Evolutionary conservation across 2,329 filamentous ascomycete genomes (phyloP), one percentile per base, ranked within the genome.

Genomic region (Diaporthe helianthi): DNA sequence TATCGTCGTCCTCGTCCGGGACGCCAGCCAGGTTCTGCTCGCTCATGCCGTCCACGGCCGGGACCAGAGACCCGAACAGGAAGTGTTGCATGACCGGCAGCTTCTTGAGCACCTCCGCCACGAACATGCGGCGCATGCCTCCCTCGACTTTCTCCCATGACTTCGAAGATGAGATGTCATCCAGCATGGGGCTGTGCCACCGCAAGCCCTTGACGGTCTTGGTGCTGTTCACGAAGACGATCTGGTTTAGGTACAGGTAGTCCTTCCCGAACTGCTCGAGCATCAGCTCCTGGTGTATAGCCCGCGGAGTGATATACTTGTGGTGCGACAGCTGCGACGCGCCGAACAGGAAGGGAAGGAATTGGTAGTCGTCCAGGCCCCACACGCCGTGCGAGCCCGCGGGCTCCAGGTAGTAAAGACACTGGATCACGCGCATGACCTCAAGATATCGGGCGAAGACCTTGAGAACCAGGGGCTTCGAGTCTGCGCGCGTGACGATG

Each of bases 51-150:
- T 93, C 88, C 0, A 85, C 88, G 0, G 95, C 93, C 0, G 93
- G 91, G 1, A 99, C 85, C 63, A 99, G 80, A 10, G 90, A 91
- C 0, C 96, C 96, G 76, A 99, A 99, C 67, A 99, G 77, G 75
- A 99, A 99, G 79, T 99, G 97, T 81, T 99, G 96, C 94, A 98
- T 98, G 52, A 99, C 95, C 0, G 96, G 96, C 67, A 99, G 79
- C 80, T 99, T 99, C 38, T 92, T 90, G 64, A 99, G 80, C 0
- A 99, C 95, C 80, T 99, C 96, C 49, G 91, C 92, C 64, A 95
- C 86, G 77, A 98, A 98, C 97, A 99, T 99, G 74, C 93, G 92
- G 71, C 93, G 88, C 97, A 99, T 98, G 8, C 96, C 96, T 31
- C 86, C 91, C 79, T 98, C 94, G 61, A 99, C 92, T 84, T 99